Evolutionary conservation across 495 filamentous ascomycete species (phyloP), one percentile per base, ranked within the genome.

Genomic region (Chaetomium tenue): DNA sequence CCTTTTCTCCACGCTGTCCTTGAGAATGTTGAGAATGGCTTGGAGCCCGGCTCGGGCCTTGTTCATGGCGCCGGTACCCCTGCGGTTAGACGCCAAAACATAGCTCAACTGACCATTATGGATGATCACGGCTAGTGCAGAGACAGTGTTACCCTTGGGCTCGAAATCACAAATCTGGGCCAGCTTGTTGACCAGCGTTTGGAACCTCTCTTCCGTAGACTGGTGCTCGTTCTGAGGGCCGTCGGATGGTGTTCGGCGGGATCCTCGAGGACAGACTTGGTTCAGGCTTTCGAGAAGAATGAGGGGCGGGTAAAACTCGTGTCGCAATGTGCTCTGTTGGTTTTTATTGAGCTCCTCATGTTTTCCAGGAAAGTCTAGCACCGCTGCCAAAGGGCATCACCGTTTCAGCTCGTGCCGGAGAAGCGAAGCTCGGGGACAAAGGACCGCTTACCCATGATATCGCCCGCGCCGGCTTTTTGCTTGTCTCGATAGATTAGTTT

Each of bases 161-260:
- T 63, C 58, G 1, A 15, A 46, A 42, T 74, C 70, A 20, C 63
- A 67, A 15, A 74, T 42, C 39, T 72, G 72, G 15, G 58, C 64
- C 5, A 74, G 66, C 59, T 70, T 72, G 56, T 72, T 69, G 11
- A 72, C 63, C 46, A 74, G 66, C 15, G 59, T 62, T 8, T 66
- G 63, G 13, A 62, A 74, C 48, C 46, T 58, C 2, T 63, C 61
- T 40, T 70, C 40, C 20, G 69, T 64, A 7, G 54, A 59, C 40
- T 67, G 65, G 60, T 60, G 55, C 3, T 47, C 55, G 28, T 63
- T 60, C 5, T 56, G 65, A 16, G 9, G 60, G 3, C 60, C 26
- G 22, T 67, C 65, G 1, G 65, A 54, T 20, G 33, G 33, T 20
- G 60, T 60, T 22, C 25, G 60, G 6, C 22, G 6, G 1, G 59